Percentiles rank a stretch among this genome's conserved stretches.
These are phyloP conservation scores for Zygosaccharomyces bisporus DNA, from an alignment of 805 yeast species.

Conservation along the genomic window DNA sequence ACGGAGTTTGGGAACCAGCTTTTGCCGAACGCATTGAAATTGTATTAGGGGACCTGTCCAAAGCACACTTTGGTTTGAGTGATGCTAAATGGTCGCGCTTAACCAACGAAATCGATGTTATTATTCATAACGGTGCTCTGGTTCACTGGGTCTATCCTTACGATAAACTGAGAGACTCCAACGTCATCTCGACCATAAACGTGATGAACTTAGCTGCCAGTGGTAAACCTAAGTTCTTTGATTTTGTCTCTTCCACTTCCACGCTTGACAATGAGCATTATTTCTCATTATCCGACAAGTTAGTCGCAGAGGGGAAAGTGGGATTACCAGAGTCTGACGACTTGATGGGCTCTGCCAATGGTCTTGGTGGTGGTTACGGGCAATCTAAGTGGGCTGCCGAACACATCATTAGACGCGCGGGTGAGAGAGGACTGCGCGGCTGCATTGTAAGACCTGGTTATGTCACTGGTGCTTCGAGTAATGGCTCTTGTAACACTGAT, in stretches of 20 bases:
- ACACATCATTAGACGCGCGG: conserved; percentile 81
- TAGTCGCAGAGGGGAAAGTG: conserved; percentile 55
- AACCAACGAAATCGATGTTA: conserved; percentile 62
- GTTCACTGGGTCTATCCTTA: conserved; percentile 99
- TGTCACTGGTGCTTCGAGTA: conserved; percentile 77
- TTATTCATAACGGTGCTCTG: conserved; percentile 94
- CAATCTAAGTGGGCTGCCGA: conserved; percentile 99
- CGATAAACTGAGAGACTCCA: conserved; percentile 83
- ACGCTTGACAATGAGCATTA: conserved; percentile 81
- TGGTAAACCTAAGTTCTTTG: conserved; percentile 72
- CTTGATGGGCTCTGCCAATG: conserved; percentile 72
- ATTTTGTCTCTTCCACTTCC: conserved; percentile 95
- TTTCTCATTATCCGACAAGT: conserved; percentile 69
- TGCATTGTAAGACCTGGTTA: conserved; percentile 94
- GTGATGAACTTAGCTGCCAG: conserved; percentile 70
- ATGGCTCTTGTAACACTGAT: conserved; percentile 93
- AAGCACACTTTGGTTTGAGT: conserved; percentile 65
- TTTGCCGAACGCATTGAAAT: conserved; percentile 60
- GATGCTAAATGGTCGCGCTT: conserved; percentile 56
- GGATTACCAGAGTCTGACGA: conserved; percentile 85
- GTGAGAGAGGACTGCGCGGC: conserved; percentile 81
- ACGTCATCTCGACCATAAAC: conserved; percentile 83
- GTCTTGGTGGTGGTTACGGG: conserved; percentile 91
- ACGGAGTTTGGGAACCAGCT: conserved; percentile 58
- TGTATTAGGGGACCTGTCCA: conserved; percentile 78